phyloP scores from a whole-genome alignment of 2,329 filamentous ascomycete species.

The Kalmusia sp. region DNA sequence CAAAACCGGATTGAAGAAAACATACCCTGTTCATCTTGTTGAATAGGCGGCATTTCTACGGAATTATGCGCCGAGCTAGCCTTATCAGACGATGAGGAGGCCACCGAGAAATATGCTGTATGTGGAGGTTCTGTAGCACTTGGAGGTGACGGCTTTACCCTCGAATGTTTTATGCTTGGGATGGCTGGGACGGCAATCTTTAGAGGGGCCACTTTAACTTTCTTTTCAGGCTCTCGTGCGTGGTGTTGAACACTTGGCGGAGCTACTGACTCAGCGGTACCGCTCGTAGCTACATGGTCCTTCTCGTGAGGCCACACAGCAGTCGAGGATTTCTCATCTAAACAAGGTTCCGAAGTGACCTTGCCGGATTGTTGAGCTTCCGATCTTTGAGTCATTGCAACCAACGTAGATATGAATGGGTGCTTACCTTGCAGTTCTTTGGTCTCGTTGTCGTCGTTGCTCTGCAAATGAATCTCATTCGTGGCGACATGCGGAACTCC shows the following conservation, averaged over 20 bases:
- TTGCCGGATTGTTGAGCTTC: slow-evolving; percentile 8
- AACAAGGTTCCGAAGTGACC: not conserved
- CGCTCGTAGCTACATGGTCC: not conserved
- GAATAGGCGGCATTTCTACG: not conserved
- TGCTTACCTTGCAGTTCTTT: slow-evolving; percentile 13
- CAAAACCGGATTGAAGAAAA: not conserved
- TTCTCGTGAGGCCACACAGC: slow-evolving; percentile 3
- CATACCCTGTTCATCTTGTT: not conserved
- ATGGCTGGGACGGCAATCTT: slow-evolving; percentile 27
- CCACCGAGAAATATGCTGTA: not conserved
- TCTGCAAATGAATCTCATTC: not conserved
- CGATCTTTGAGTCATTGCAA: slow-evolving; percentile 24
- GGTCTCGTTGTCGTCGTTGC: not conserved
- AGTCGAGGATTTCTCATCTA: not conserved
- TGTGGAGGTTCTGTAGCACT: not conserved
- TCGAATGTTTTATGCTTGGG: slow-evolving; percentile 18
- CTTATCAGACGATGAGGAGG: not conserved
- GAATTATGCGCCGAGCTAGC: not conserved
- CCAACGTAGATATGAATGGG: slow-evolving; percentile 9
- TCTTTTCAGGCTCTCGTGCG: slow-evolving; percentile 8
- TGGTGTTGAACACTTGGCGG: not conserved
- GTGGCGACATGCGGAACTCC: not conserved
- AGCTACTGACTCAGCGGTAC: not conserved
- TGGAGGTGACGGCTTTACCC: slow-evolving; percentile 6
- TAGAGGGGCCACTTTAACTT: slow-evolving; percentile 9